Evolutionary conservation across 345 rosid genomes (phyloP).

Genomic region (Bruguiera parviflora): DNA sequence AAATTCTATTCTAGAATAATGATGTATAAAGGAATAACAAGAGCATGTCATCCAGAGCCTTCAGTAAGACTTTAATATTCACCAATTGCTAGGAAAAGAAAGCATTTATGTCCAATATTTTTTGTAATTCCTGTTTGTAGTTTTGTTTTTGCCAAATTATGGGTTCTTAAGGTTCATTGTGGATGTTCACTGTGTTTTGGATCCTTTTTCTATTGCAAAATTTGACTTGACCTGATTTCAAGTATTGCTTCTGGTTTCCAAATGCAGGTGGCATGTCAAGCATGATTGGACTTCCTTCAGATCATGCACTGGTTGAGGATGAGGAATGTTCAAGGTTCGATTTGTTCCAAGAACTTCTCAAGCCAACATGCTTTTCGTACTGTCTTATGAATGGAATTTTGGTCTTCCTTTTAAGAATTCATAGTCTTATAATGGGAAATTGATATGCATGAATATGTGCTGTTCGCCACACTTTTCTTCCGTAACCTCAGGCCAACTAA

Average conservation of each 20-base stretch:
- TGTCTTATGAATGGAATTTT: not conserved
- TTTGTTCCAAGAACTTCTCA: constrained; percentile 2
- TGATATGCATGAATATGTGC: no score
- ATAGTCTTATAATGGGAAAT: no score
- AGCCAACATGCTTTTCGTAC: not conserved
- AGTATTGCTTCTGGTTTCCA: constrained; percentile 5
- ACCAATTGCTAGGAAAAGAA: no score
- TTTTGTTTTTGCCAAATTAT: not conserved
- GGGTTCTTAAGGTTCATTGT: not conserved
- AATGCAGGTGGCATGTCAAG: constrained; percentile 63
- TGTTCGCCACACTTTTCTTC: no score
- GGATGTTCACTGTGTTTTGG: not conserved
- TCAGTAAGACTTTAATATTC: no score
- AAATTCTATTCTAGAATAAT: not conserved
- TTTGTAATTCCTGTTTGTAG: not conserved
- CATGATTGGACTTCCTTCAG: constrained; percentile 93
- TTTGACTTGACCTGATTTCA: not conserved
- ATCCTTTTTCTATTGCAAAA: not conserved
- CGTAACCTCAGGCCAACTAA: no score
- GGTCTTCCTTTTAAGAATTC: not conserved
- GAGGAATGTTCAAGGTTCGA: constrained; percentile 75
- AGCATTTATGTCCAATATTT: not conserved
- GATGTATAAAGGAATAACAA: not conserved
- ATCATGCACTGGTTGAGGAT: constrained; percentile 77
- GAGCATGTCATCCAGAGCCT: not conserved